Percentiles rank a stretch among this genome's conserved stretches.
These are phyloP conservation scores for Gliomastix tumulicola DNA, from an alignment of 2,329 filamentous ascomycete species.

Conservation along the genomic window DNA sequence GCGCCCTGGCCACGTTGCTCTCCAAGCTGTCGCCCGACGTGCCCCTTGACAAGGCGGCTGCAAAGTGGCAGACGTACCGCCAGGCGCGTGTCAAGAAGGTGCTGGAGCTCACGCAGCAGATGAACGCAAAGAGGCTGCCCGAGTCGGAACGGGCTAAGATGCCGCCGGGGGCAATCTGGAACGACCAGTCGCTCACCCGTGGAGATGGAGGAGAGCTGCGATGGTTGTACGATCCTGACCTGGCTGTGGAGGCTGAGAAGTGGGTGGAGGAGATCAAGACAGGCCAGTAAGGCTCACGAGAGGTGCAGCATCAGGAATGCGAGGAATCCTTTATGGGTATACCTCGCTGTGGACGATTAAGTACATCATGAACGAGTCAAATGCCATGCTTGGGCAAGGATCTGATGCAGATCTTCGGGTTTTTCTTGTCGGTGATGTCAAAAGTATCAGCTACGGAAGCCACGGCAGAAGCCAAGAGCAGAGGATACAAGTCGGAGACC, in stretches of 20 bases:
- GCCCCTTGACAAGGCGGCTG: slow-evolving; percentile 14
- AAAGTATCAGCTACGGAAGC: too few species aligned
- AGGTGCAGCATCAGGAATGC: too few species aligned
- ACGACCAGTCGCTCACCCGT: background rate
- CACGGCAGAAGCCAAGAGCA: too few species aligned
- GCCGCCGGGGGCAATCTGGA: slow-evolving; percentile 13
- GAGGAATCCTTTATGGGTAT: too few species aligned
- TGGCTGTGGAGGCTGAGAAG: slow-evolving; percentile 23
- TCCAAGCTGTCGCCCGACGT: slow-evolving; percentile 10
- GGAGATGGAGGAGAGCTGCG: slow-evolving; percentile 17
- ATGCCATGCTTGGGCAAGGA: too few species aligned
- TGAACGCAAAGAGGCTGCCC: slow-evolving; percentile 39
- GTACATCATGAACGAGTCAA: too few species aligned
- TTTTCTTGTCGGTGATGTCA: too few species aligned
- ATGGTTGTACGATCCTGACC: slow-evolving; percentile 34
- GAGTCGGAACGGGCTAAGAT: slow-evolving; percentile 12
- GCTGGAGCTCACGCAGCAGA: slow-evolving; percentile 37
- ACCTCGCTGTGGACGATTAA: too few species aligned
- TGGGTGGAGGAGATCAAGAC: slow-evolving; percentile 10
- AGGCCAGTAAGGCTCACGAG: too few species aligned
- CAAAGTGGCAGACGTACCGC: slow-evolving; percentile 39
- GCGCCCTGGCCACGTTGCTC: slow-evolving; percentile 32
- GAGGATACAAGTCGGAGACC: too few species aligned
- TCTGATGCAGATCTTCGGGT: too few species aligned
- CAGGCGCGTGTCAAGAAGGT: slow-evolving; percentile 39